Evolutionary conservation across 2,329 filamentous ascomycete species (phyloP).

Genomic region (Tolypocladium nubicola): DNA sequence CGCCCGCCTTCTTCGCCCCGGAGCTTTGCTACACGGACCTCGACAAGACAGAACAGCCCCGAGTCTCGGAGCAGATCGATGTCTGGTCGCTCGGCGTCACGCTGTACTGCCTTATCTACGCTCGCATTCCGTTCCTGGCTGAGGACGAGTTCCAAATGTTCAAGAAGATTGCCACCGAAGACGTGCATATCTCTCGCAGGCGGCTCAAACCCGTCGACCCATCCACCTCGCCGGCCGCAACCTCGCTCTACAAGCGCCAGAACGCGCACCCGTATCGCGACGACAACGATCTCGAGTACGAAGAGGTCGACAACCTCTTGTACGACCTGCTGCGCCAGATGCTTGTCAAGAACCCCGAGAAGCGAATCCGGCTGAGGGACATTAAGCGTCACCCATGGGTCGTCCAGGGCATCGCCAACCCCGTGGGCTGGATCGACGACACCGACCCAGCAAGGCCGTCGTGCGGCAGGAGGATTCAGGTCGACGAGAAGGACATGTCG

Average conservation of each 20-base stretch:
- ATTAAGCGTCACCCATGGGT: constrained; percentile 96
- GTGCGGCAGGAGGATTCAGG: constrained; percentile 77
- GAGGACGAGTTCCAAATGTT: constrained; percentile 91
- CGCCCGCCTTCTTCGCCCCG: constrained; percentile 93
- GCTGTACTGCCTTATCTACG: constrained; percentile 89
- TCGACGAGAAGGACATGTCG: constrained; percentile 83
- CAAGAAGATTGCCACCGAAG: constrained; percentile 78
- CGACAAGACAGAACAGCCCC: constrained; percentile 57
- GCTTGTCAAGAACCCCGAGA: constrained; percentile 78
- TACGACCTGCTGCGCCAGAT: constrained; percentile 69
- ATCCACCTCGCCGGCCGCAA: constrained; percentile 42
- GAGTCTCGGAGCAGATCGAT: constrained; percentile 86
- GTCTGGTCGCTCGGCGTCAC: constrained; percentile 97
- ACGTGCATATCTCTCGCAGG: constrained; percentile 77
- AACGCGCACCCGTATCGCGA: constrained; percentile 60
- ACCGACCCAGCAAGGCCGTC: constrained; percentile 74
- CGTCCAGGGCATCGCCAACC: constrained; percentile 63
- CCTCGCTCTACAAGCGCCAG: constrained; percentile 44
- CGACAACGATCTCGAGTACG: constrained; percentile 72
- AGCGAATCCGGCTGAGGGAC: constrained; percentile 80
- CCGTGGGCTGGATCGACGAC: constrained; percentile 79
- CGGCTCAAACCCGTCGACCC: constrained; percentile 69
- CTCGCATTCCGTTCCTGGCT: constrained; percentile 84
- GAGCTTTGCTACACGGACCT: constrained; percentile 87
- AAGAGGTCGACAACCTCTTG: constrained; percentile 72